Base-by-base conservation (phyloP, 768 basidiomycete species). In the Fomitopsis serialis region DNA sequence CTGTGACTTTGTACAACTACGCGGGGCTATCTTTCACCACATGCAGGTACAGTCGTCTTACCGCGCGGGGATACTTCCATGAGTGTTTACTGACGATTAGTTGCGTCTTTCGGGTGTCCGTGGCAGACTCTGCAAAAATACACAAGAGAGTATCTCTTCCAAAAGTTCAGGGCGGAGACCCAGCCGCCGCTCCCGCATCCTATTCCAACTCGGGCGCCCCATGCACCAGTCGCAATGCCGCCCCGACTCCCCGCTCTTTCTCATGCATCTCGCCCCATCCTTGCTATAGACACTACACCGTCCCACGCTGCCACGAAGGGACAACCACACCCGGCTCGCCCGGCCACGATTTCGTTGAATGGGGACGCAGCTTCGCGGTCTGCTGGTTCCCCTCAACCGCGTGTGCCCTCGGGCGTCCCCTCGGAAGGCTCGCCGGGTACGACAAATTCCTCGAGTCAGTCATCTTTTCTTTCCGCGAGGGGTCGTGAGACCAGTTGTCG, bases 1-100 rank as follows among this genome's bases (percentile, higher is more conserved):
- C 61, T 85, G 83, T 63, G 93, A 96, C 69, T 94, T 95, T 68
- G 62, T 85, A 32, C 68, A 81, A 36, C 78, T 96, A 53, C 82
- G 89, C 53, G 77, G 78, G 27, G 89, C 89, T 45, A 81, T 96
- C 58, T 86, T 93, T 65, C 89, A 89, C 65, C 89, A 91, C 67
- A 89, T 93, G 85, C 82, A 88, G 79, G 92, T 92, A 73, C 67
- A 78, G 65, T 55, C 47, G 52, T 52, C 29, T 53, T 58, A 44
- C 32, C 12, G 7, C 10, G 36, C 36, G 7, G 37, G 35, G 48
- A 40, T 40, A 42, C 55, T 52, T 44, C 46, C 42, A 50, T 35
- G 35, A 50, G 35, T 32, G 27, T 52, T 22, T 46, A 36, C 48
- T 52, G 32, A 50, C 43, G 19, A 24, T 6, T 42, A 53, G 42